Evolutionary conservation across 495 filamentous ascomycete genomes (phyloP), one percentile per base, ranked within the genome.

Genomic region (Amphirosellinia nigrospora): DNA sequence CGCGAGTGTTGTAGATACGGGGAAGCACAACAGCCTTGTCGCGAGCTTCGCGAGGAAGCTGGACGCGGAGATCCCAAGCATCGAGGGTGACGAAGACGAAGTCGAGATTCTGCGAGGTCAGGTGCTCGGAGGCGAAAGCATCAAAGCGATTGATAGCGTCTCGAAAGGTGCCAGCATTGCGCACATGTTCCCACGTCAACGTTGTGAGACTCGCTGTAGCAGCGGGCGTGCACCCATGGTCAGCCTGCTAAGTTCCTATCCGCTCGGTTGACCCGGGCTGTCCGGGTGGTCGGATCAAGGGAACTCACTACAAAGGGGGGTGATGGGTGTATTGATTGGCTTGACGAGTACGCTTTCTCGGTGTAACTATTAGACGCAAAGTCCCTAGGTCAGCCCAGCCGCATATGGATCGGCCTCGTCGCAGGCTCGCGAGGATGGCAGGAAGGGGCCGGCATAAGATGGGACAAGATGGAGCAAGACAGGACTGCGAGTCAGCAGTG

Each of bases 51-150:
- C 96, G 92, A 39, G 96, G 96, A 71, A 99, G 88, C 84, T 99
- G 96, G 58, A 99, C 96, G 70, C 96, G 94, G 64, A 99, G 90
- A 81, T 99, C 96, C 96, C 96, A 99, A 34, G 96, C 94, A 78
- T 97, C 96, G 73, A 99, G 87, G 39, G 96, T 99, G 69, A 99
- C 96, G 81, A 98, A 99, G 71, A 95, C 93, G 80, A 98, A 99
- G 72, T 98, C 94, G 75, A 95, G 87, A 73, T 94, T 93, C 74
- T 96, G 92, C 61, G 85, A 86, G 38, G 92, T 87, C 67, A 99
- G 83, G 77, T 97, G 91, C 82, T 98, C 94, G 71, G 91, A 89
- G 71, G 93, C 94, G 77, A 97, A 99, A 69, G 89, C 85, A 80
- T 98, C 94, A 80, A 99, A 97, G 62, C 93, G 93, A 80, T 91